phyloP scores from a whole-genome alignment of 495 filamentous ascomycete genomes.

The Cercophora sp. region DNA sequence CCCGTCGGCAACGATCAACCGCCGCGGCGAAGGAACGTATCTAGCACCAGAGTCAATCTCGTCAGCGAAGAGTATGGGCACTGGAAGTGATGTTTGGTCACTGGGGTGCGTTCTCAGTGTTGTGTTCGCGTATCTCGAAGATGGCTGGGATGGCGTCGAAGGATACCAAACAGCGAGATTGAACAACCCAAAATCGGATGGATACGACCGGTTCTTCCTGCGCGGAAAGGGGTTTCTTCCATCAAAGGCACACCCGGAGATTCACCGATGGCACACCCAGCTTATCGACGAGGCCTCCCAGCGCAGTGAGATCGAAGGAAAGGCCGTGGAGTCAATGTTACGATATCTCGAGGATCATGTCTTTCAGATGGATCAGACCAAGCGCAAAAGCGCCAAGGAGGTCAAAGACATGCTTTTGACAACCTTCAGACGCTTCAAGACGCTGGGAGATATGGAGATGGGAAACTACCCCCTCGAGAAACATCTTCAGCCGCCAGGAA shows the following conservation, averaged over 20 bases:
- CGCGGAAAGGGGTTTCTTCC: constrained; percentile 9
- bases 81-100: constrained; percentile 36
- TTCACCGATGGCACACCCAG: constrained; percentile 23
- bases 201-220: constrained; percentile 31
- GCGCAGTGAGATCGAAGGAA: constrained; percentile 18
- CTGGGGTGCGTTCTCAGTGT: constrained; percentile 36
- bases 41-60: constrained; percentile 30
- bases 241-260: constrained; percentile 22
- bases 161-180: constrained; percentile 23
- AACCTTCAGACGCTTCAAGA: constrained; percentile 3
- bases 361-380: constrained; percentile 14
- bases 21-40: constrained; percentile 27
- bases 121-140: constrained; percentile 30
- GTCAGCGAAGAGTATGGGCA: constrained; percentile 25
- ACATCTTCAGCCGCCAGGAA: neutral
- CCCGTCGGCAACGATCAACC: constrained; percentile 18
- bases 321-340: constrained; percentile 17
- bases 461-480: neutral
- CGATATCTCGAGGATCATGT: constrained; percentile 20
- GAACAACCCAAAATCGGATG: constrained; percentile 14
- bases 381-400: constrained; percentile 13
- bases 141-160: constrained; percentile 26
- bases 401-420: constrained; percentile 13
- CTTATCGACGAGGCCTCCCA: constrained; percentile 23
- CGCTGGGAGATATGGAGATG: neutral